Percentiles rank a stretch among this genome's conserved stretches.
phyloP scores from a whole-genome alignment of 2,329 filamentous ascomycete genomes.

The Didymella segeticola region DNA sequence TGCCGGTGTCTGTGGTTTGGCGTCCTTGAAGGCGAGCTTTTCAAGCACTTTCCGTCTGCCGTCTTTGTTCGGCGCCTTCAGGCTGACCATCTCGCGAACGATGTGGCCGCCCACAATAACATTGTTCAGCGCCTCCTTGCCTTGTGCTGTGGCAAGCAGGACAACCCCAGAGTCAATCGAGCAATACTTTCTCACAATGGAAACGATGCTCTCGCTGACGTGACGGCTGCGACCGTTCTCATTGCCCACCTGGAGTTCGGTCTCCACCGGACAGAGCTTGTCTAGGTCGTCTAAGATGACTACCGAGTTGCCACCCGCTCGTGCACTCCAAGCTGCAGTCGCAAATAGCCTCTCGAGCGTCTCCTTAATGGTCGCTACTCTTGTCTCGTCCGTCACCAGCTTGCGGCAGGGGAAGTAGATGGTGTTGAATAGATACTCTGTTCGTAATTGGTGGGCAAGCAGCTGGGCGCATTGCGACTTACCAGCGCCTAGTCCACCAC shows the following conservation, averaged over 20 bases:
- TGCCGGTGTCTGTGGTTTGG: constrained; percentile 29
- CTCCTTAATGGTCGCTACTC: constrained; percentile 90
- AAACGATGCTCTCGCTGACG: constrained; percentile 85
- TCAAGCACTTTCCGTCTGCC: constrained; percentile 83
- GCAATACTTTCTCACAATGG: constrained; percentile 84
- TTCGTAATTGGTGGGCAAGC: constrained; percentile 74
- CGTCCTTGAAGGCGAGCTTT: constrained; percentile 66
- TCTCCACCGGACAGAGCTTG: constrained; percentile 90
- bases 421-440: constrained; percentile 78
- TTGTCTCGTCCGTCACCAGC: constrained; percentile 87
- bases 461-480: constrained; percentile 83
- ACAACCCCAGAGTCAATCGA: constrained; percentile 80
- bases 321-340: constrained; percentile 87
- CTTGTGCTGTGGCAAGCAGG: constrained; percentile 86
- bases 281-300: constrained; percentile 94
- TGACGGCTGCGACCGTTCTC: constrained; percentile 93
- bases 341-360: constrained; percentile 84
- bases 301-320: constrained; percentile 80
- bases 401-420: constrained; percentile 87
- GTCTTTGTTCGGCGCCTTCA: constrained; percentile 94
- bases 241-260: constrained; percentile 89
- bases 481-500: constrained; percentile 86
- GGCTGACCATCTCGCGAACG: constrained; percentile 84
- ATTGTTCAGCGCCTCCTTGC: constrained; percentile 90
- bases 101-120: constrained; percentile 90